phyloP scores from a whole-genome alignment of 495 filamentous ascomycete genomes.

The Aspergillus wentii region DNA sequence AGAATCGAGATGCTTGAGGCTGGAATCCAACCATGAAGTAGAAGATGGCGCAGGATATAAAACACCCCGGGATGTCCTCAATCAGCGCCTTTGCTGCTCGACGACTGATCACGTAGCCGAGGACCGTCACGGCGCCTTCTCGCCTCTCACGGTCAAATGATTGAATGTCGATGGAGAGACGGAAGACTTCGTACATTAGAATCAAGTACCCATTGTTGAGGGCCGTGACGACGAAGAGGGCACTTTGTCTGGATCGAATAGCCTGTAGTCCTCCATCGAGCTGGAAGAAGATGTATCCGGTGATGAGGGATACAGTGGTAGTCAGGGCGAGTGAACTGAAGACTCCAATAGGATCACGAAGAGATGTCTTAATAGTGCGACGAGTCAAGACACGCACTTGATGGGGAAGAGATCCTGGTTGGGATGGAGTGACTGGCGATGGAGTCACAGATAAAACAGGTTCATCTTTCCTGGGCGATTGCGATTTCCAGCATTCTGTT shows the following conservation, averaged over 20 bases:
- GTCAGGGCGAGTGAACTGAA: conserved; percentile 61
- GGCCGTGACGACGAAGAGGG: conserved; percentile 60
- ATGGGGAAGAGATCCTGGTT: conserved; percentile 42
- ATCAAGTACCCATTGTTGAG: conserved; percentile 73
- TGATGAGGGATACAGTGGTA: conserved; percentile 59
- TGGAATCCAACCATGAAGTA: conserved; percentile 77
- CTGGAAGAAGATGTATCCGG: conserved; percentile 65
- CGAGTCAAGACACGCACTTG: conserved; percentile 61
- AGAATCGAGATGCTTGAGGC: conserved; percentile 52
- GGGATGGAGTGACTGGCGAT: too few relatives aligned
- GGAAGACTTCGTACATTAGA: conserved; percentile 66
- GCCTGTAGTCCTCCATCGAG: conserved; percentile 56
- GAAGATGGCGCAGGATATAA: conserved; percentile 61
- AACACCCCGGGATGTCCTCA: conserved; percentile 65
- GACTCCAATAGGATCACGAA: conserved; percentile 68
- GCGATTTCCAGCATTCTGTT: conserved; percentile 46
- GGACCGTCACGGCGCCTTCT: conserved; percentile 64
- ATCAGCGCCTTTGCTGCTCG: conserved; percentile 58
- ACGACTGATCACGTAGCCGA: conserved; percentile 60
- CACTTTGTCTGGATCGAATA: conserved; percentile 55
- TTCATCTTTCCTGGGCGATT: too few relatives aligned
- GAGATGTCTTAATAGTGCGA: conserved; percentile 60
- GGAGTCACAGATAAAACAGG: too few relatives aligned
- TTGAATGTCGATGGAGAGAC: conserved; percentile 64
- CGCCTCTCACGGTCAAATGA: conserved; percentile 69